Conservation (phyloP, 257 asterid species). For the Solanum pennellii region DNA sequence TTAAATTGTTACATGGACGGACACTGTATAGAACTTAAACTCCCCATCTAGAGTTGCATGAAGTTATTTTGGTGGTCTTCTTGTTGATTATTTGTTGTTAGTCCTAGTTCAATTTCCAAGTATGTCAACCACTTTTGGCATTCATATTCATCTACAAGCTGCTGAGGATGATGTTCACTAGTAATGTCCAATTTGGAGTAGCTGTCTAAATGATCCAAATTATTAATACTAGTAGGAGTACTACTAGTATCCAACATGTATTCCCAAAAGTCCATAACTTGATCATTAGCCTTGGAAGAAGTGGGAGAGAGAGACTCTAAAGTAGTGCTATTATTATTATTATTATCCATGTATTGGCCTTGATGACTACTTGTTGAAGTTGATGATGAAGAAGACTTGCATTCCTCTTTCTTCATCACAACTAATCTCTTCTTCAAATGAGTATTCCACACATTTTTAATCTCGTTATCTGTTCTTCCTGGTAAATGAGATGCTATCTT, state of each 20-base stretch:
- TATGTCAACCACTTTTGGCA: slow-evolving; percentile 35
- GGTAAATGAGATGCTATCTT: slow-evolving; percentile 63
- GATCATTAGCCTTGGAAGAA: slow-evolving; percentile 2
- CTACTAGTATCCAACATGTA: slow-evolving; percentile 16
- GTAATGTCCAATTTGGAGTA: not conserved
- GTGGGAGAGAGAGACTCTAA: slow-evolving; percentile 1
- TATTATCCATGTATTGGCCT: not conserved
- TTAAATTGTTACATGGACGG: not conserved
- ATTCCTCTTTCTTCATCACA: not conserved
- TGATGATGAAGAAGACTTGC: not conserved
- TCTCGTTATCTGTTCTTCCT: slow-evolving; percentile 82
- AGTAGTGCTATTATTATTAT: not conserved
- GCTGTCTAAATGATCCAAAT: not conserved
- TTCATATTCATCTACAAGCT: not conserved
- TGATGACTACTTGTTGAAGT: not conserved
- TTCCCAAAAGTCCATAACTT: slow-evolving; percentile 23
- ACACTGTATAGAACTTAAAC: not conserved
- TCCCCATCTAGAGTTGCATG: not conserved
- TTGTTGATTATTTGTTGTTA: not conserved
- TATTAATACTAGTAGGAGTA: not conserved
- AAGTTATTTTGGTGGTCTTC: not conserved
- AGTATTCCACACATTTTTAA: slow-evolving; percentile 79
- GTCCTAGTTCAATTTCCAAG: slow-evolving; percentile 52
- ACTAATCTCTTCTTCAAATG: slow-evolving; percentile 41
- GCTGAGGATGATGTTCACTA: not conserved